Percentiles rank a stretch among this genome's conserved stretches.
Evolutionary conservation across 2,329 filamentous ascomycete genomes (phyloP).

Genomic region (Pyrenophora graminea): DNA sequence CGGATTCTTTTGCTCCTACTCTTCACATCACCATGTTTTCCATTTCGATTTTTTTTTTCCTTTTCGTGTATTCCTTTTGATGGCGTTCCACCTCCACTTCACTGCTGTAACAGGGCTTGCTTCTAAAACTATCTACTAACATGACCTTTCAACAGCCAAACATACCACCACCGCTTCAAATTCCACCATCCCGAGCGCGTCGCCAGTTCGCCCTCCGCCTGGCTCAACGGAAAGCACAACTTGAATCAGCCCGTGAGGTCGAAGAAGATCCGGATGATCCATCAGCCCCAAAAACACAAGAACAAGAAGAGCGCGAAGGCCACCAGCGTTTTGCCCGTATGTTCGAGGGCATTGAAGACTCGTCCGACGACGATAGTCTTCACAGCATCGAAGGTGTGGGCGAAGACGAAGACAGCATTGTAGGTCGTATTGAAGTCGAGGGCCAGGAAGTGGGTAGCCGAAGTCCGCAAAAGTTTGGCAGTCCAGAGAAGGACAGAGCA

Average conservation of each 20-base stretch:
- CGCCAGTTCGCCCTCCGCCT: conserved; percentile 88
- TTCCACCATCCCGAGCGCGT: conserved; percentile 83
- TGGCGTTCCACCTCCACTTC: conserved; percentile 14
- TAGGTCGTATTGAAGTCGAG: conserved; percentile 4
- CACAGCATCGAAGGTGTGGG: conserved; percentile 8
- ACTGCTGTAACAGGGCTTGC: neutral
- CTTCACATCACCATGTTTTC: conserved; percentile 2
- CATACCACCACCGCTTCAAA: conserved; percentile 68
- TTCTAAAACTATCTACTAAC: conserved; percentile 40
- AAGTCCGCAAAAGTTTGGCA: conserved; percentile 1
- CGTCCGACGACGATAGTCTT: conserved; percentile 33
- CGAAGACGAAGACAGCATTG: conserved; percentile 19
- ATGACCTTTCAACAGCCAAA: conserved; percentile 12
- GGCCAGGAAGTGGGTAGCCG: conserved; percentile 7
- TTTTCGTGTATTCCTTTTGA: neutral
- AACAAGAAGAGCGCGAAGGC: conserved; percentile 38
- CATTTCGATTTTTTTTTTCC: neutral
- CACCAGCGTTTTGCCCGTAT: conserved; percentile 40
- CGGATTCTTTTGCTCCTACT: neutral
- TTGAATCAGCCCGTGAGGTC: conserved; percentile 30
- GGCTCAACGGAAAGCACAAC: conserved; percentile 54
- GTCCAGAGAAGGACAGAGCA: conserved; percentile 5
- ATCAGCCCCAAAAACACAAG: conserved; percentile 20
- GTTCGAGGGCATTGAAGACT: conserved; percentile 42
- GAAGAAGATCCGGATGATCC: conserved; percentile 21